Evolutionary conservation across 2,329 filamentous ascomycete species (phyloP).

Genomic region (Cercospora berteroae): DNA sequence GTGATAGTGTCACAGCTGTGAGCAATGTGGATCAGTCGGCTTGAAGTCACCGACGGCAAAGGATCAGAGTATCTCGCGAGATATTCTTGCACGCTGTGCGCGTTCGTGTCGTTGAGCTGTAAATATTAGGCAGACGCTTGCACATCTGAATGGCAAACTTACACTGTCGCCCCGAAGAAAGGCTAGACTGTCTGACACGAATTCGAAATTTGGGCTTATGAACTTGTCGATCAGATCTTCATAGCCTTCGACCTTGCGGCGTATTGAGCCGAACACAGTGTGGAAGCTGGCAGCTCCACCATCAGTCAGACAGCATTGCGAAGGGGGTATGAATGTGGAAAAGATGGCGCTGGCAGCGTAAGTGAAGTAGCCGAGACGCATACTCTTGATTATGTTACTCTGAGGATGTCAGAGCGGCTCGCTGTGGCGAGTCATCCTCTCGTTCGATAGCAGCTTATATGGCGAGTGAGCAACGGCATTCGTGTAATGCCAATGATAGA

Average conservation of each 20-base stretch:
- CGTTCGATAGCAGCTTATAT: too few species aligned
- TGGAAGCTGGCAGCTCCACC: neutral
- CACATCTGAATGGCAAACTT: neutral
- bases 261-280: neutral
- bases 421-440: too few species aligned
- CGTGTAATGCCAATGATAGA: neutral
- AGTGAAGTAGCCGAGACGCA: neutral
- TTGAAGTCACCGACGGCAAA: neutral
- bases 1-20: conserved; percentile 11
- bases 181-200: conserved; percentile 3
- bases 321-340: neutral
- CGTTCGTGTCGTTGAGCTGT: conserved; percentile 8
- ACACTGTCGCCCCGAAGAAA: neutral
- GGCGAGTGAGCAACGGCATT: too few species aligned
- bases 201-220: conserved; percentile 3
- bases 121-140: neutral
- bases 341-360: neutral
- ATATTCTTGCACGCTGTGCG: neutral
- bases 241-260: neutral
- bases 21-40: neutral
- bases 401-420: too few species aligned
- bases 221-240: neutral
- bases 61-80: neutral
- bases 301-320: neutral
- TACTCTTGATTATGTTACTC: neutral